Conservation (phyloP, 2,329 filamentous ascomycete species). For the Aspergillus thermomutatus region DNA sequence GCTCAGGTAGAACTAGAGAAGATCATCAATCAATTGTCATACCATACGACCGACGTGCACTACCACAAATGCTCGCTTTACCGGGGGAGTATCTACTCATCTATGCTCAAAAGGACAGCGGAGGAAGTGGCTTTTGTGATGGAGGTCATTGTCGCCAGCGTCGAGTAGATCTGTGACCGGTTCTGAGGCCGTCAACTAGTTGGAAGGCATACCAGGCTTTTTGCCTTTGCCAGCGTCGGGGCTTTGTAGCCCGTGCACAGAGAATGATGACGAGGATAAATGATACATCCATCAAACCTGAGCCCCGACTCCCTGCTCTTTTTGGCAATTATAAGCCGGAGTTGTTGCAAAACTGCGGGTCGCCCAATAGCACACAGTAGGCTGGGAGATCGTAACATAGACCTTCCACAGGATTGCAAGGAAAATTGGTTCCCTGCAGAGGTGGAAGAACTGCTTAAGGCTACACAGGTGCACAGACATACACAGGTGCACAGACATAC, state of each 20-base stretch:
- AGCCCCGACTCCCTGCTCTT: too few relatives aligned
- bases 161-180: constrained; percentile 32
- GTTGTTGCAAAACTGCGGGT: too few relatives aligned
- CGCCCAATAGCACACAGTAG: neutral
- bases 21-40: too few relatives aligned
- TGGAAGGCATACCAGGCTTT: too few relatives aligned
- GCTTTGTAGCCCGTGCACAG: neutral
- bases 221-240: too few relatives aligned
- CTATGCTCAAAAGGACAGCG: constrained; percentile 33
- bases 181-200: constrained; percentile 19
- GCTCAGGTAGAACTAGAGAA: too few relatives aligned
- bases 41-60: too few relatives aligned
- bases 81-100: constrained; percentile 30
- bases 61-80: constrained; percentile 14
- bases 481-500: too few relatives aligned
- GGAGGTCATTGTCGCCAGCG: constrained; percentile 29
- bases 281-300: too few relatives aligned
- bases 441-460: neutral
- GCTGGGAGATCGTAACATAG: too few relatives aligned
- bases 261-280: neutral
- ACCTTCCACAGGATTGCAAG: too few relatives aligned
- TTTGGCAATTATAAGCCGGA: too few relatives aligned
- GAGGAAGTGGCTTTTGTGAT: constrained; percentile 29
- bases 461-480: neutral
- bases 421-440: neutral